phyloP scores from a whole-genome alignment of 2,329 filamentous ascomycete genomes.

The Alternaria solani region DNA sequence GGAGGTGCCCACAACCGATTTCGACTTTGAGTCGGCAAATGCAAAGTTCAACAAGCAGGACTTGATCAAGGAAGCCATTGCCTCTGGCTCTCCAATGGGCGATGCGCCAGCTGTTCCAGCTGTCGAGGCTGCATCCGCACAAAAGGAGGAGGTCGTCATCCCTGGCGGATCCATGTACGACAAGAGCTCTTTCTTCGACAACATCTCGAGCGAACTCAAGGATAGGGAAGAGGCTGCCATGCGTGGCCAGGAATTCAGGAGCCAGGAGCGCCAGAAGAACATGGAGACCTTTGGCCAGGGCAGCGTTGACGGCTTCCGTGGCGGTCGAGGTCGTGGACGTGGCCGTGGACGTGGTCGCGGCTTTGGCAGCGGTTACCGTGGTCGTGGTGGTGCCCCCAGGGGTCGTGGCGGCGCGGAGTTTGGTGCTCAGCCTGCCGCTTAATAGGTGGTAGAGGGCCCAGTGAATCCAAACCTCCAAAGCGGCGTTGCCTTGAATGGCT shows the following conservation, averaged over 20 bases:
- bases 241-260: conserved; percentile 83
- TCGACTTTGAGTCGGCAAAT: conserved; percentile 87
- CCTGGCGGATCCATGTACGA: conserved; percentile 71
- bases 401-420: conserved; percentile 39
- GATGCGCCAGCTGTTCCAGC: conserved; percentile 50
- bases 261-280: conserved; percentile 92
- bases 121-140: conserved; percentile 50
- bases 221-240: conserved; percentile 78
- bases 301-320: conserved; percentile 84
- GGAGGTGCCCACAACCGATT: conserved; percentile 89
- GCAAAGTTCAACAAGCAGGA: conserved; percentile 91
- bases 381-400: conserved; percentile 54
- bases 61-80: conserved; percentile 86
- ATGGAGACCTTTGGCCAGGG: conserved; percentile 98
- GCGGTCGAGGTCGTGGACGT: conserved; percentile 78
- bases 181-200: conserved; percentile 93
- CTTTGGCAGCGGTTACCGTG: conserved; percentile 55
- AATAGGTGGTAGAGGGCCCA: conserved; percentile 13
- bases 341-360: conserved; percentile 66
- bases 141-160: conserved; percentile 58
- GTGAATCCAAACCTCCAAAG: neutral
- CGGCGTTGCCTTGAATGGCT: neutral
- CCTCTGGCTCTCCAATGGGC: conserved; percentile 73
- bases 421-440: conserved; percentile 33
- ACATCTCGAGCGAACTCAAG: conserved; percentile 93